These are phyloP conservation scores for Cornus florida DNA, from an alignment of 148 eudicot species.

Conservation along the genomic window DNA sequence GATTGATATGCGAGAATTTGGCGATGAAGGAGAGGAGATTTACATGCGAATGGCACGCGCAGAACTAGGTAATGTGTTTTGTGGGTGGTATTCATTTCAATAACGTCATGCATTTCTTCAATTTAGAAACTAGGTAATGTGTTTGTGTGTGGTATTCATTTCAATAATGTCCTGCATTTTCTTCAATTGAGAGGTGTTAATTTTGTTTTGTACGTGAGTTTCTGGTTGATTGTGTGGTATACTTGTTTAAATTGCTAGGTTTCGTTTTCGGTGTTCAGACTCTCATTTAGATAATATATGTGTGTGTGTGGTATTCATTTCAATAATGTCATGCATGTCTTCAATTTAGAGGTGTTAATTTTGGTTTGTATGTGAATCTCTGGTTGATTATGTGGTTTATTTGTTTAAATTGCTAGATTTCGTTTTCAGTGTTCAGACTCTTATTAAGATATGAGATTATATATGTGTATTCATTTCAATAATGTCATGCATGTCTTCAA, in stretches of 20 bases:
- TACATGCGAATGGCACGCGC: slow-evolving; percentile 28
- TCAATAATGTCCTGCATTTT: too few species aligned
- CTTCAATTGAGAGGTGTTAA: background rate
- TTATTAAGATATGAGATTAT: background rate
- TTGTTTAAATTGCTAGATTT: background rate
- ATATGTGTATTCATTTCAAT: too few species aligned
- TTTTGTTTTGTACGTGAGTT: background rate
- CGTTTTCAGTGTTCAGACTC: background rate
- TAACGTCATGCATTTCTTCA: too few species aligned
- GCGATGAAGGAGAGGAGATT: slow-evolving; percentile 12
- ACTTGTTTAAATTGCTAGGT: background rate
- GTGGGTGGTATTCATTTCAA: background rate
- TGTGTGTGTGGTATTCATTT: too few species aligned
- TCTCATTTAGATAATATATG: background rate
- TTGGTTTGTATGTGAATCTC: background rate
- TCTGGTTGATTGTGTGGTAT: background rate
- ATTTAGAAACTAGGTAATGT: slow-evolving; percentile 18
- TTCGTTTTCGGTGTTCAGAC: background rate
- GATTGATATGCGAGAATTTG: slow-evolving; percentile 20
- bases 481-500: background rate
- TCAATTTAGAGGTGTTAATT: background rate
- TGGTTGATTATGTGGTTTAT: background rate
- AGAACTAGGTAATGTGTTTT: slow-evolving; percentile 22
- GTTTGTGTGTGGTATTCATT: background rate
- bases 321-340: too few species aligned